phyloP scores from a whole-genome alignment of 2,329 filamentous ascomycete species.

The Fusarium verrucosum region DNA sequence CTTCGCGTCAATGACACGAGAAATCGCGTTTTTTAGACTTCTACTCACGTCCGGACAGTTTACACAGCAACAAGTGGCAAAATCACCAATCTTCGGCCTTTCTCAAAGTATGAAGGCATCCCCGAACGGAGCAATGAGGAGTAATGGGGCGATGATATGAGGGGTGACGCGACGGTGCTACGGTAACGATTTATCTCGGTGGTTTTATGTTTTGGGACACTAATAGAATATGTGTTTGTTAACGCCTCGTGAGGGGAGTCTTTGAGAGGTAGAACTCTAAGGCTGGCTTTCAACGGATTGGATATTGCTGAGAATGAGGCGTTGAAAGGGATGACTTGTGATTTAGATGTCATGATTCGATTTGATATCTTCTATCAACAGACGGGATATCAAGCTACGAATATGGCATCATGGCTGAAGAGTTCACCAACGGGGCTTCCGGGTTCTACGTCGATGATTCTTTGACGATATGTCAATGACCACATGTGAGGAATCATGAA shows the following conservation, averaged over 20 bases:
- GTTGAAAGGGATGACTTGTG: not conserved
- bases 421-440: not conserved
- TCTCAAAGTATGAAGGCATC: not conserved
- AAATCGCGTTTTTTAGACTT: too few species aligned
- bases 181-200: not conserved
- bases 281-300: not conserved
- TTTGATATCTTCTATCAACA: not conserved
- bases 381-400: not conserved
- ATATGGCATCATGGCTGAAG: not conserved
- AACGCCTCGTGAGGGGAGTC: slow-evolving; percentile 16
- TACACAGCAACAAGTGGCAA: not conserved
- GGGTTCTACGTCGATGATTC: slow-evolving; percentile 1
- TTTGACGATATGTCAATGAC: not conserved
- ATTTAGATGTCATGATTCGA: not conserved
- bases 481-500: not conserved
- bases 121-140: not conserved
- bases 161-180: not conserved
- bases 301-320: not conserved
- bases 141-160: not conserved
- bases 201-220: not conserved
- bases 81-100: not conserved
- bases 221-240: not conserved
- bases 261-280: not conserved
- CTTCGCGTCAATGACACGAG: not conserved
- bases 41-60: too few species aligned